Conservation (phyloP, 768 basidiomycete genomes). For the Mycena galopus region DNA sequence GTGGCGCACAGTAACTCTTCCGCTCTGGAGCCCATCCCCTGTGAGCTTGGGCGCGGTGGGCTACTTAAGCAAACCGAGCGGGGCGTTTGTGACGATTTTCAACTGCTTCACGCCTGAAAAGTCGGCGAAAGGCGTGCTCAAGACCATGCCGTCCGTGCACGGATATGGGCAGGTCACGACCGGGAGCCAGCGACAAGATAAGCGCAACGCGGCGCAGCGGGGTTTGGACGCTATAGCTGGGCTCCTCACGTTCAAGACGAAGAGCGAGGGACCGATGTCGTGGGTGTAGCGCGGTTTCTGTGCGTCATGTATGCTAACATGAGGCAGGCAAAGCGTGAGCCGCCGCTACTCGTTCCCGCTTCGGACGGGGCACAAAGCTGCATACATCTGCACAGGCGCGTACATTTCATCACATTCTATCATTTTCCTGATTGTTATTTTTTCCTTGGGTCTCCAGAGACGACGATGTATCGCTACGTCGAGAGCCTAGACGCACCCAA, state of each 20-base stretch:
- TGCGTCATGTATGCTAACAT: neutral
- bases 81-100: slow-evolving; percentile 79
- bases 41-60: slow-evolving; percentile 82
- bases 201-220: slow-evolving; percentile 69
- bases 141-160: slow-evolving; percentile 67
- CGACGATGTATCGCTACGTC: slow-evolving; percentile 64
- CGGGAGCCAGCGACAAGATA: slow-evolving; percentile 66
- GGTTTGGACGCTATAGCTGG: slow-evolving; percentile 69
- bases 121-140: slow-evolving; percentile 57
- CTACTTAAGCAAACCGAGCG: slow-evolving; percentile 76
- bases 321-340: slow-evolving; percentile 52
- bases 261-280: slow-evolving; percentile 52
- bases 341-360: slow-evolving; percentile 62
- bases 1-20: slow-evolving; percentile 64
- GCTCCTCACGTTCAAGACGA: slow-evolving; percentile 59
- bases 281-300: slow-evolving; percentile 43
- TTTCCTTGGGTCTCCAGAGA: slow-evolving; percentile 46
- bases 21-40: slow-evolving; percentile 77
- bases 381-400: slow-evolving; percentile 57
- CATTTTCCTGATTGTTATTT: too few relatives aligned
- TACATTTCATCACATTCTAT: too few relatives aligned
- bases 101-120: slow-evolving; percentile 72
- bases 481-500: slow-evolving; percentile 61
- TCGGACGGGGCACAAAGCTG: slow-evolving; percentile 62
- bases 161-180: slow-evolving; percentile 72